phyloP scores from a whole-genome alignment of 768 basidiomycete genomes.

The Rhizopogon sp. region DNA sequence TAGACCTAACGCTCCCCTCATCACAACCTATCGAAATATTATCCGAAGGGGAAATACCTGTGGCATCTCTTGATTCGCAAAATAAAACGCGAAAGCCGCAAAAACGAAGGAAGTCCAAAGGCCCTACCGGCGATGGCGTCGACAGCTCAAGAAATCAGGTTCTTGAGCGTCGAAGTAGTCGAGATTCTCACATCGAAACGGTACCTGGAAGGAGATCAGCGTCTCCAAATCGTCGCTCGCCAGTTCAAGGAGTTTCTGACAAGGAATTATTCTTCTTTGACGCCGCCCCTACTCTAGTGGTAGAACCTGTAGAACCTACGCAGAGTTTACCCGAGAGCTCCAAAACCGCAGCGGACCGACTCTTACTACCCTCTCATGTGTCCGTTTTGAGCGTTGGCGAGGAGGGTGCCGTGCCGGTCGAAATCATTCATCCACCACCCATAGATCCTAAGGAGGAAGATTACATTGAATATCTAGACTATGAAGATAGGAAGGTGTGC shows the following conservation, averaged over 20 bases:
- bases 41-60: slow-evolving; percentile 17
- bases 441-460: slow-evolving; percentile 49
- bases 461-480: slow-evolving; percentile 77
- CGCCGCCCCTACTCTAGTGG: slow-evolving; percentile 32
- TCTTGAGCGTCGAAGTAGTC: slow-evolving; percentile 6
- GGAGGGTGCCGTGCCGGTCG: slow-evolving; percentile 31
- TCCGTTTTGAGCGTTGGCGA: slow-evolving; percentile 38
- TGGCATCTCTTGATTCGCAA: slow-evolving; percentile 6
- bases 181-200: slow-evolving; percentile 3
- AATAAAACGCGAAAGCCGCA: slow-evolving; percentile 22
- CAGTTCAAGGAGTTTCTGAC: slow-evolving; percentile 13
- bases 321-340: slow-evolving; percentile 10
- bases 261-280: slow-evolving; percentile 48
- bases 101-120: slow-evolving; percentile 20
- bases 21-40: slow-evolving; percentile 21
- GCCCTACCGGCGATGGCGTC: slow-evolving; percentile 7
- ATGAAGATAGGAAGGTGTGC: slow-evolving; percentile 57
- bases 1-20: slow-evolving; percentile 26
- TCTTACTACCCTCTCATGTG: slow-evolving; percentile 72
- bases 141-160: slow-evolving; percentile 18
- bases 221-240: slow-evolving; percentile 26
- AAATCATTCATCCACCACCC: slow-evolving; percentile 40
- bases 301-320: slow-evolving; percentile 5
- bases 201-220: slow-evolving; percentile 32
- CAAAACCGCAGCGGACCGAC: slow-evolving; percentile 11